phyloP scores from a whole-genome alignment of 228 moss, liverwort and hornwort genomes.

The Sphagnum magellanicum region DNA sequence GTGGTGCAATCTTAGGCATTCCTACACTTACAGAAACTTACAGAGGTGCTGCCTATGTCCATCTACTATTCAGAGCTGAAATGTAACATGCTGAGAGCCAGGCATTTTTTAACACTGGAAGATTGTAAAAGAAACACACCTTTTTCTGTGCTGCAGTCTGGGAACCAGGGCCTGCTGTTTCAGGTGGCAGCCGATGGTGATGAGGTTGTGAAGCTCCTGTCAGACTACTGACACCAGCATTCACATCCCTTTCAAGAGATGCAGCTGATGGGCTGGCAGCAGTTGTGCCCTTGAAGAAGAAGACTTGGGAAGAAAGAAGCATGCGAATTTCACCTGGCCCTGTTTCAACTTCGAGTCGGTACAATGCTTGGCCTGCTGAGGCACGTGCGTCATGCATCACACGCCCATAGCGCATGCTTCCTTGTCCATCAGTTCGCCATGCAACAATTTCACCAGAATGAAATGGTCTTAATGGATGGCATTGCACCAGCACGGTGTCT shows the following conservation, averaged over 20 bases:
- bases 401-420: slow-evolving; percentile 61
- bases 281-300: slow-evolving; percentile 74
- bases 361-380: slow-evolving; percentile 79
- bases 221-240: slow-evolving; percentile 11
- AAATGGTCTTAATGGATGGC: slow-evolving; percentile 79
- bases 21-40: no score
- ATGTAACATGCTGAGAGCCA: no score
- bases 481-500: slow-evolving; percentile 70
- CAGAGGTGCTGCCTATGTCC: no score
- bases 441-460: slow-evolving; percentile 81
- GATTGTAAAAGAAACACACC: slow-evolving; percentile 5
- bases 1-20: no score
- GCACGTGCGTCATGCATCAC: slow-evolving; percentile 76
- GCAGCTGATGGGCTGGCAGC: slow-evolving; percentile 11
- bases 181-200: slow-evolving; percentile 1
- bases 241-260: slow-evolving; percentile 6
- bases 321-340: slow-evolving; percentile 47
- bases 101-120: no score
- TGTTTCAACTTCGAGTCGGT: slow-evolving; percentile 80
- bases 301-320: slow-evolving; percentile 73
- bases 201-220: slow-evolving; percentile 9
- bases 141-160: slow-evolving; percentile 9
- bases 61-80: no score
- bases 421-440: slow-evolving; percentile 71
- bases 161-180: slow-evolving; percentile 3